Evolutionary conservation across 2,329 filamentous ascomycete genomes (phyloP), one percentile per base, ranked within the genome.

Genomic region (Fusarium duplospermum): DNA sequence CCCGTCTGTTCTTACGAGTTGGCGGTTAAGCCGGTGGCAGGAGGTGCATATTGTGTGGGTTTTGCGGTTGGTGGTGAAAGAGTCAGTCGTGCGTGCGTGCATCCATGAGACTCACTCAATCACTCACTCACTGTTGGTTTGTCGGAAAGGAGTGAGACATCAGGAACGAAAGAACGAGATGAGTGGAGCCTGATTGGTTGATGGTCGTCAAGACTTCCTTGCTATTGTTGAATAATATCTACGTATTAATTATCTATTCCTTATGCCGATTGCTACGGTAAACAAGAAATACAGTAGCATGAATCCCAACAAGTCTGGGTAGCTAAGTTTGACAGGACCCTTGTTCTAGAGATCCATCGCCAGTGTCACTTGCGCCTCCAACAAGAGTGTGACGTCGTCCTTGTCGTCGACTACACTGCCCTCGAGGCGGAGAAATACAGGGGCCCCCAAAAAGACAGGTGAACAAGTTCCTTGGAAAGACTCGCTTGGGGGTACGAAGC

Each of bases 151-250:
- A 35, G 36, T 71, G 64, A 76, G 72, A 77, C 72, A 74, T 69
- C 66, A 29, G 24, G 45, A n/a, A 50, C 45, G 14, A 50, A 16
- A n/a, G 42, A 47, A 76, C 74, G 74, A 73, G 67, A 66, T 64
- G 64, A 58, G 72, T 72, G 62, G 70, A 56, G 31, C n/a, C 20
- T 70, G 70, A 73, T 73, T 73, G 70, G 62, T 33, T 42, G n/a
- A n/a, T 24, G 36, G 45, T 42, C 52, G 38, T 36, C 38, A 62
- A 29, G 62, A 63, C 57, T 60, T 70, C 62, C 50, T 52, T 71
- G 45, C 35, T 22, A 8, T 59, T 59, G 14, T 36, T 40, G 29
- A 36, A 47, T 50, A 40, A 65, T 38, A 9, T 60, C 31, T 47
- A 35, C 20, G 29, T 64, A 29, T 31, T 50, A 47, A 52, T 24